Percentiles rank a stretch among this genome's conserved stretches.
phyloP scores from a whole-genome alignment of 2,329 filamentous ascomycete genomes.

The Sporothrix pseudoabietina region DNA sequence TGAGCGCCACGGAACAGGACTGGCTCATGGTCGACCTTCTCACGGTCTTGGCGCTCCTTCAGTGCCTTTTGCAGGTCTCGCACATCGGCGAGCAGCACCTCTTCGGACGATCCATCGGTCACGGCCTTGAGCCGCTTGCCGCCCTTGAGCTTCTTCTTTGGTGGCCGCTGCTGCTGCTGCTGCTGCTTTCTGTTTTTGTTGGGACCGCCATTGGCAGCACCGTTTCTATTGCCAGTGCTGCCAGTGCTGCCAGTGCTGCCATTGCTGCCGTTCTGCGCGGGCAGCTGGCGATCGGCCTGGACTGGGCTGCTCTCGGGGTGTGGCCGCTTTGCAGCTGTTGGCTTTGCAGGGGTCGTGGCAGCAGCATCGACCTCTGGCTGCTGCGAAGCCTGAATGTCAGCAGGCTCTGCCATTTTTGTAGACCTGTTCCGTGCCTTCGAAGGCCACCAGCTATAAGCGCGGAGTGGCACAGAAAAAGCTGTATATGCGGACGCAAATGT shows the following conservation, averaged over 20 bases:
- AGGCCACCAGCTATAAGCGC: neutral
- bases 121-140: slow-evolving; percentile 57
- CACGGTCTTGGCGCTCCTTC: slow-evolving; percentile 38
- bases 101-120: slow-evolving; percentile 64
- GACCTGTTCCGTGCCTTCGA: neutral
- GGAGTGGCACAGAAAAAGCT: neutral
- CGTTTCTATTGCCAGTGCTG: neutral
- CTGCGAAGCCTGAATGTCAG: neutral
- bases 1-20: slow-evolving; percentile 30
- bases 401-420: neutral
- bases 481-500: slow-evolving; percentile 3
- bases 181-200: slow-evolving; percentile 11
- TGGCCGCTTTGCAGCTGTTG: slow-evolving; percentile 27
- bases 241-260: slow-evolving; percentile 25
- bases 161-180: slow-evolving; percentile 30
- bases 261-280: slow-evolving; percentile 27
- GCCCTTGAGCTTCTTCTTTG: slow-evolving; percentile 57
- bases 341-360: neutral
- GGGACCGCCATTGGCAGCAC: neutral
- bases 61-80: slow-evolving; percentile 55
- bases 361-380: neutral
- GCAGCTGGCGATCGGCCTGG: neutral
- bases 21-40: slow-evolving; percentile 36
- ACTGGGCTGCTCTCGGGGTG: slow-evolving; percentile 27
- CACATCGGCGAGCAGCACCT: slow-evolving; percentile 67